Conservation (phyloP, 2,329 filamentous ascomycete genomes). For the Pestalotiopsis sp. region DNA sequence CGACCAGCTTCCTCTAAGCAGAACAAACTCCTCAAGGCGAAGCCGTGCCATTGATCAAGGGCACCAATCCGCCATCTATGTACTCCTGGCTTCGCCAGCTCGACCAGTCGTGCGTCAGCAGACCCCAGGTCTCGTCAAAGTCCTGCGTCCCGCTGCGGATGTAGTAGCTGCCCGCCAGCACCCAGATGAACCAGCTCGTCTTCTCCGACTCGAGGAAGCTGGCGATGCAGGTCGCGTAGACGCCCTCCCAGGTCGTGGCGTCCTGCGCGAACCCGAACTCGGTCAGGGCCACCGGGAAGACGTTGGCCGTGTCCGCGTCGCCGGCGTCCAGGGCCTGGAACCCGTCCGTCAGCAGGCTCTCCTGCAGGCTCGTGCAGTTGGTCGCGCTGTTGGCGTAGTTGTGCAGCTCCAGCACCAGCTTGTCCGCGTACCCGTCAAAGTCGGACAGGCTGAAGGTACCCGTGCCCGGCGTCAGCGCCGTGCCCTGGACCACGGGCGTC, state of each 20-base stretch:
- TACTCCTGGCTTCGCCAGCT: constrained; percentile 49
- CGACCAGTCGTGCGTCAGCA: constrained; percentile 57
- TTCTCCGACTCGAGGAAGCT: constrained; percentile 49
- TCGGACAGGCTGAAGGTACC: constrained; percentile 44
- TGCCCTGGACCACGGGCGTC: constrained; percentile 51
- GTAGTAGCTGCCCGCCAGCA: constrained; percentile 61
- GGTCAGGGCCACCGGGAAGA: constrained; percentile 53
- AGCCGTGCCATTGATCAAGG: constrained; percentile 37
- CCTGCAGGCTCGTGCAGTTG: constrained; percentile 48
- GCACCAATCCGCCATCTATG: constrained; percentile 41
- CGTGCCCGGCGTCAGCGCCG: constrained; percentile 48
- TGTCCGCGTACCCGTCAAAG: constrained; percentile 53
- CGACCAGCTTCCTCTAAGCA: not conserved
- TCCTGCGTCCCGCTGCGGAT: constrained; percentile 54
- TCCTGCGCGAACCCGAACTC: constrained; percentile 59
- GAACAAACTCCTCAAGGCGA: not conserved
- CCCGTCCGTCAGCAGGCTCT: constrained; percentile 50
- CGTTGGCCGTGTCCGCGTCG: constrained; percentile 38
- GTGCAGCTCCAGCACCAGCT: constrained; percentile 63
- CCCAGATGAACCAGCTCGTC: constrained; percentile 62
- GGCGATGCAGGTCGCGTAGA: constrained; percentile 56
- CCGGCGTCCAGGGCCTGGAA: constrained; percentile 52
- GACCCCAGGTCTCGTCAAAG: constrained; percentile 60
- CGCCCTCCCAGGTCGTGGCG: constrained; percentile 43
- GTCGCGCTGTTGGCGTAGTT: constrained; percentile 58